phyloP scores from a whole-genome alignment of 495 filamentous ascomycete genomes.

The Penicillium paradoxum region DNA sequence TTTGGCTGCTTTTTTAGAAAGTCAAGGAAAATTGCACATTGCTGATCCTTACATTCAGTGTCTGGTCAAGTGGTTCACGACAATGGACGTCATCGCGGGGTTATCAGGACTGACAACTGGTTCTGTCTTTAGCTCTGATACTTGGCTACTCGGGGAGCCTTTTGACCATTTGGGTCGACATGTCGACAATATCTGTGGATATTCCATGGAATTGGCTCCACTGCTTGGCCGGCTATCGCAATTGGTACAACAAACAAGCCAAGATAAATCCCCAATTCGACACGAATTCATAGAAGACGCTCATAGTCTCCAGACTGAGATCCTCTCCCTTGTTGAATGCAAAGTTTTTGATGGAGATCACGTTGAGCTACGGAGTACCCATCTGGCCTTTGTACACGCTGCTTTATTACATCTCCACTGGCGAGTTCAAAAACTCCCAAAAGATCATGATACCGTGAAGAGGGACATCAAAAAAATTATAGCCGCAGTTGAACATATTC shows the following conservation, averaged over 20 bases:
- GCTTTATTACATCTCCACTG: constrained; percentile 32
- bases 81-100: constrained; percentile 26
- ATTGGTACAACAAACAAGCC: constrained; percentile 5
- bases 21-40: constrained; percentile 1
- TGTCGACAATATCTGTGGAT: constrained; percentile 33
- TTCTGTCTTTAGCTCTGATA: neutral
- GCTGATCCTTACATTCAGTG: constrained; percentile 17
- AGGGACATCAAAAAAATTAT: constrained; percentile 21
- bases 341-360: constrained; percentile 1
- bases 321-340: constrained; percentile 11
- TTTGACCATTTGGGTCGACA: neutral
- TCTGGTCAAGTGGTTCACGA: constrained; percentile 31
- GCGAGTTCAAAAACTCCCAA: constrained; percentile 19
- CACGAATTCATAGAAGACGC: neutral
- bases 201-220: constrained; percentile 26
- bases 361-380: constrained; percentile 22
- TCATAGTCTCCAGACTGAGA: constrained; percentile 12
- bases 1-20: constrained; percentile 15
- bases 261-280: neutral
- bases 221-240: constrained; percentile 17
- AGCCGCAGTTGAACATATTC: constrained; percentile 15
- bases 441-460: constrained; percentile 19
- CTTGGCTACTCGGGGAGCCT: constrained; percentile 2
- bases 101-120: constrained; percentile 16
- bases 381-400: constrained; percentile 29